Evolutionary conservation across 768 basidiomycete species (phyloP), one percentile per base, ranked within the genome.

Genomic region (Heimioporus sp.): DNA sequence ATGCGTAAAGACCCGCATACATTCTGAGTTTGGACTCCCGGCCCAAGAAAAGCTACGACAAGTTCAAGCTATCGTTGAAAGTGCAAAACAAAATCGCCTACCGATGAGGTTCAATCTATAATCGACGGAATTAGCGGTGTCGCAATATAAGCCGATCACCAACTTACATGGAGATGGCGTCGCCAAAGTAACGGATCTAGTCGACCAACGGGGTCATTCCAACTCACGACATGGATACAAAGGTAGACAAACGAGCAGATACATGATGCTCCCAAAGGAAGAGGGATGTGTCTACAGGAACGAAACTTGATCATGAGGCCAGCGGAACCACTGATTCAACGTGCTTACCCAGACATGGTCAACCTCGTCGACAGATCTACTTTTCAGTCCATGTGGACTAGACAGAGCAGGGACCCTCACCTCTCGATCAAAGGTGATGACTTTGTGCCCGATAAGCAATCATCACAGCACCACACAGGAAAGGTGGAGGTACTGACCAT

Each of bases 121-220:
- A 3, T 0, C 6, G 1, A 31, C 20, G 10, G 1, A 19, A 44
- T 51, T 3, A 47, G 41, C 43, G 10, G 5, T 13, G 8, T 43
- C 21, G 6, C 12, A 28, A 48, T 6, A 15, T 10, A 5, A 2
- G 34, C 24, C 5, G 7, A 12, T 20, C 9, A 28, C 19, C 17
- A 15, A 45, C 63, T 54, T 28, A 64, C 63, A 60, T 57, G 19
- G 46, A 49, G 24, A 65, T 20, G 3, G 32, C 49, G 32, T 65
- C 49, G n/a, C 62, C 63, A 2, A 65, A 46, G 15, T 62, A 64
- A 9, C 63, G 63, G n/a, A 64, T 63, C 62, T 65, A 24, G 24
- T 28, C 24, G 24, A 28, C 24, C 24, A 6, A n/a, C 2, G 32
- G 32, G 32, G 38, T 45, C 31, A 39, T 15, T 15, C 32, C 44